Percentiles rank a stretch among this genome's conserved stretches.
phyloP scores from a whole-genome alignment of 129 eudicot genomes.

The Daucus carota region DNA sequence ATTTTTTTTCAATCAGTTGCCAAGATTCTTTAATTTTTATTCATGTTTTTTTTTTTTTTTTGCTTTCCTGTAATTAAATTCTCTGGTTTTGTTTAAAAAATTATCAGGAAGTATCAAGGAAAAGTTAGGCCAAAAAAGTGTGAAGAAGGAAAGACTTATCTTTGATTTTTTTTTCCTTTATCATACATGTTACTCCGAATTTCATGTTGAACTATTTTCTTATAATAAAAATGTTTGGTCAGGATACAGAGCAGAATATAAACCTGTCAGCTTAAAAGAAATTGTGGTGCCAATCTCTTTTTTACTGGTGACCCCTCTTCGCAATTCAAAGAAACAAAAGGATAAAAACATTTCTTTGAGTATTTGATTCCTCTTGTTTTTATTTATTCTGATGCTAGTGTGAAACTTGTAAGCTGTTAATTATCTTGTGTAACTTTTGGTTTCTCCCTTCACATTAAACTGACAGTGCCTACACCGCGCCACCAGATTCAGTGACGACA shows the following conservation, averaged over 20 bases:
- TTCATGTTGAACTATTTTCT: neutral
- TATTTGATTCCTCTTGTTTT: too few species aligned
- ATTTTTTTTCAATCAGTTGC: neutral
- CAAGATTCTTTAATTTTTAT: too few species aligned
- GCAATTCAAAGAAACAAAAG: neutral
- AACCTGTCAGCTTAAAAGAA: constrained; percentile 92
- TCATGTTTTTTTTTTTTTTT: too few species aligned
- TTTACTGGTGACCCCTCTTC: neutral
- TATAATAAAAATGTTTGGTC: constrained; percentile 8
- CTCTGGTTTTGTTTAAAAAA: too few species aligned
- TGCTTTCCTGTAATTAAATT: too few species aligned
- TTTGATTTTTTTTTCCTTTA: too few species aligned
- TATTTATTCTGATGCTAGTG: too few species aligned
- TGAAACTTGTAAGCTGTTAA: neutral
- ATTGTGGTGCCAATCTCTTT: too few species aligned
- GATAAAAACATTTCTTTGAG: neutral
- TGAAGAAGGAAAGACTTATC: too few species aligned
- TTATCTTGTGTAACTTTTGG: constrained; percentile 15
- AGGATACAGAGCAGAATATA: constrained; percentile 52
- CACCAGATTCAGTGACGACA: constrained; percentile 30
- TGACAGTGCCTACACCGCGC: constrained; percentile 89
- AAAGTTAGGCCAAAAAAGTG: too few species aligned
- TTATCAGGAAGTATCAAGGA: too few species aligned
- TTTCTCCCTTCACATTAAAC: constrained; percentile 8
- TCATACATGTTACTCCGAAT: neutral